These are phyloP conservation scores for Theileria sp. DNA, from an alignment of 169 alveolate genomes.

Conservation along the genomic window DNA sequence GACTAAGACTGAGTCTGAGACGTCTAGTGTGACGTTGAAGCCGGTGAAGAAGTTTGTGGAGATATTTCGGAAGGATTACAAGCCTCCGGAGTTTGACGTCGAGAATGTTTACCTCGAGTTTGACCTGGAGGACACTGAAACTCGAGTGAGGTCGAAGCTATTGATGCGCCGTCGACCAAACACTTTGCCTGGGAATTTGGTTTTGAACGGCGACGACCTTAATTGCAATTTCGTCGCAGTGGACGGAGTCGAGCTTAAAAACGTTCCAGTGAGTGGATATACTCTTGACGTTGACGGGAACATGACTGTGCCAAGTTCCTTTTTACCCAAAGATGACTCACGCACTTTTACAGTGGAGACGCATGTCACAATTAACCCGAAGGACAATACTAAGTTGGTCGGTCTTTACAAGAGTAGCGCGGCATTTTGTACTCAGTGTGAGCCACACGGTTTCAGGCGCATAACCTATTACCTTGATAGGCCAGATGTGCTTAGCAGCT, in stretches of 20 bases:
- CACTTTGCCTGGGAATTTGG: slow-evolving; percentile 75
- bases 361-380: slow-evolving; percentile 82
- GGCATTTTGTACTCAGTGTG: slow-evolving; percentile 88
- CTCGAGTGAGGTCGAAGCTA: slow-evolving; percentile 64
- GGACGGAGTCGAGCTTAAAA: slow-evolving; percentile 71
- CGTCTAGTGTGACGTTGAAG: slow-evolving; percentile 53
- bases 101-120: slow-evolving; percentile 76
- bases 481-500: slow-evolving; percentile 87
- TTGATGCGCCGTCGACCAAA: slow-evolving; percentile 69
- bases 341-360: slow-evolving; percentile 66
- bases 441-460: slow-evolving; percentile 88
- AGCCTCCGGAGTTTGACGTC: slow-evolving; percentile 79
- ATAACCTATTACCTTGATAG: slow-evolving; percentile 88
- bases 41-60: slow-evolving; percentile 71
- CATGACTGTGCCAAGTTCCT: slow-evolving; percentile 67
- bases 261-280: slow-evolving; percentile 68
- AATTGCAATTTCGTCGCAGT: slow-evolving; percentile 74
- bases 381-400: slow-evolving; percentile 73
- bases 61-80: slow-evolving; percentile 81
- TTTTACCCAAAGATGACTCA: slow-evolving; percentile 62
- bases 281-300: slow-evolving; percentile 70
- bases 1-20: slow-evolving; percentile 32
- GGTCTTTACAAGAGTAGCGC: slow-evolving; percentile 86
- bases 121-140: slow-evolving; percentile 74
- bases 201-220: slow-evolving; percentile 85